These are phyloP conservation scores for Curvularia eragrostidis DNA, from an alignment of 2,329 filamentous ascomycete species.

Conservation along the genomic window DNA sequence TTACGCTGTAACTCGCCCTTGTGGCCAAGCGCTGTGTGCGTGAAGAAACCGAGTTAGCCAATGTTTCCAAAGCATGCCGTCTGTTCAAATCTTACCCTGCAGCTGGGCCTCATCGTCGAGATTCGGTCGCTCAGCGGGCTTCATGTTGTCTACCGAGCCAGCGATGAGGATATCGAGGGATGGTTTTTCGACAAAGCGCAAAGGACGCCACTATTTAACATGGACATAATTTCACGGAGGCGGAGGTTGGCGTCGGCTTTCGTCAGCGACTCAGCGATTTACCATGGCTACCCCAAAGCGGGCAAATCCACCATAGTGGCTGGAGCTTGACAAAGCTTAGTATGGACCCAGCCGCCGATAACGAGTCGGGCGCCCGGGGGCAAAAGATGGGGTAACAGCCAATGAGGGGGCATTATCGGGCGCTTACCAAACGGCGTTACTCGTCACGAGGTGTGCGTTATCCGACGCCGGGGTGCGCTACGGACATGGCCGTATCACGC, in stretches of 20 bases:
- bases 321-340: conserved; percentile 28
- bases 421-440: conserved; percentile 11
- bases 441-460: conserved; percentile 1
- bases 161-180: background rate
- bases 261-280: conserved; percentile 13
- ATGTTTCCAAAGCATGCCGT: no score
- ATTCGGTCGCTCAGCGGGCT: conserved; percentile 21
- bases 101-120: conserved; percentile 47
- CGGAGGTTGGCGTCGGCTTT: background rate
- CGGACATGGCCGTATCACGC: conserved; percentile 1
- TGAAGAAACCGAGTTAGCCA: background rate
- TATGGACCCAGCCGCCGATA: conserved; percentile 18
- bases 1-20: conserved; percentile 65
- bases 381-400: conserved; percentile 22
- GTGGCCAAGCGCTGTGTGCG: conserved; percentile 56
- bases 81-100: conserved; percentile 13
- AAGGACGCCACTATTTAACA: conserved; percentile 1
- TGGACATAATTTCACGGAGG: background rate
- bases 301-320: conserved; percentile 14
- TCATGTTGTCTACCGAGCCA: conserved; percentile 27
- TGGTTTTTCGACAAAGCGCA: background rate
- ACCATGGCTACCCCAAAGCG: conserved; percentile 14
- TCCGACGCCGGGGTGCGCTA: conserved; percentile 1
- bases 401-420: conserved; percentile 15
- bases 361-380: conserved; percentile 5